Evolutionary conservation across 2,329 filamentous ascomycete genomes (phyloP).

Genomic region (Exophiala oligosperma): DNA sequence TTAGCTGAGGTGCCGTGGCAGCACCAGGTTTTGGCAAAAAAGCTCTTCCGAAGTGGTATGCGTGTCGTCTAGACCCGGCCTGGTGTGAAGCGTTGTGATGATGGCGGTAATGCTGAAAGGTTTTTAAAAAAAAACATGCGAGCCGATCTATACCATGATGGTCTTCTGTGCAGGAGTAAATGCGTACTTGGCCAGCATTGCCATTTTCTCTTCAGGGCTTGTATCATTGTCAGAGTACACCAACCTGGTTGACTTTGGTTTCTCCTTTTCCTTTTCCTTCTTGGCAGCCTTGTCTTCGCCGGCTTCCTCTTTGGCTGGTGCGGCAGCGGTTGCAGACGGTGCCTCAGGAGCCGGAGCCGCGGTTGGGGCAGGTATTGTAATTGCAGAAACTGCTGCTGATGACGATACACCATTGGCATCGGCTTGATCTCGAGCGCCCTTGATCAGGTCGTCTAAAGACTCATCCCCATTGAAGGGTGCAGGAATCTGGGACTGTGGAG

Average conservation of each 20-base stretch:
- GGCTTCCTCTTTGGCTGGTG: constrained; percentile 39
- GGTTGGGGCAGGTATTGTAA: constrained; percentile 21
- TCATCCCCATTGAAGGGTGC: constrained; percentile 9
- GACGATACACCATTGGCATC: constrained; percentile 32
- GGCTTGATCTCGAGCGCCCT: constrained; percentile 48
- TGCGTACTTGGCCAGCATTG: constrained; percentile 72
- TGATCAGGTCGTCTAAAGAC: constrained; percentile 52
- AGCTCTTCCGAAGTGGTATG: too few species aligned
- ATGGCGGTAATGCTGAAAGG: too few species aligned
- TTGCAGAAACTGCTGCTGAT: constrained; percentile 30
- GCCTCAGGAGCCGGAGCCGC: neutral
- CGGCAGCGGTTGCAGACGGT: neutral
- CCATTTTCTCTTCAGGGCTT: constrained; percentile 90
- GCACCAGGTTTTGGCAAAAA: too few species aligned
- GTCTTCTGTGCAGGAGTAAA: constrained; percentile 53
- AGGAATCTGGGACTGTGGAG: constrained; percentile 21
- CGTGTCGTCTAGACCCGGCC: neutral
- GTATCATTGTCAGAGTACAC: constrained; percentile 77
- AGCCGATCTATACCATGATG: constrained; percentile 18
- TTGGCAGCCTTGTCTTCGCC: constrained; percentile 64
- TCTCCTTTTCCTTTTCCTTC: constrained; percentile 60
- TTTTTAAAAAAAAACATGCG: too few species aligned
- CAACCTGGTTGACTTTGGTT: constrained; percentile 66
- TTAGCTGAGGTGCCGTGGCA: constrained; percentile 11
- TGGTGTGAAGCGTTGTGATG: neutral